Percentiles rank a stretch among this genome's conserved stretches.
Evolutionary conservation across 202 grass and related monocot genomes (phyloP).

Genomic region (Panicum hallii): DNA sequence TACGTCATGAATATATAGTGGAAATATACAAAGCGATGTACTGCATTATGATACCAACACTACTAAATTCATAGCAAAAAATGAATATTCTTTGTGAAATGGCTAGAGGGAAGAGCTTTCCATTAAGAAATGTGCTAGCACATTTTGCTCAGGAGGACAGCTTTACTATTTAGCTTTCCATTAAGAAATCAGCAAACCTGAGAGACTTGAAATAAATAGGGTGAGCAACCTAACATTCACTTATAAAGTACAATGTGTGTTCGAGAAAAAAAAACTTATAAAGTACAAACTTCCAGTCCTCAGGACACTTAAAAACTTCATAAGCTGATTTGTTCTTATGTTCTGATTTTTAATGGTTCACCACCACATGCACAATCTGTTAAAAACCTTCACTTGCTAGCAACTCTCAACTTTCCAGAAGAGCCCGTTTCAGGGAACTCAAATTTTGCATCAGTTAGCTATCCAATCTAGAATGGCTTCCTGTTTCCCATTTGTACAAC

Average conservation of each 20-base stretch:
- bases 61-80: background rate
- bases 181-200: background rate
- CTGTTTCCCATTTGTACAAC: background rate
- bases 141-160: background rate
- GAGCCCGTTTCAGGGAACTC: background rate
- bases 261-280: background rate
- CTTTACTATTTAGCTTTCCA: background rate
- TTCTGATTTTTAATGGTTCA: background rate
- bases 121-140: background rate
- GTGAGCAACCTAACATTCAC: background rate
- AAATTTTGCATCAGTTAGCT: constrained; percentile 15
- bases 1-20: background rate
- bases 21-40: background rate
- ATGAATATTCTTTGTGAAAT: background rate
- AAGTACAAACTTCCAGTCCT: background rate
- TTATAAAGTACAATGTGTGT: background rate
- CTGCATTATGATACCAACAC: background rate
- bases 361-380: background rate
- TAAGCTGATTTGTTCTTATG: background rate
- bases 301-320: background rate
- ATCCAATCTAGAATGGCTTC: background rate
- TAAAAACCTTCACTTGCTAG: background rate
- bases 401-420: background rate
- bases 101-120: background rate
- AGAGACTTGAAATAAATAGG: background rate